Evolutionary conservation across 257 asterid species (phyloP).

Genomic region (Primulina tabacum): DNA sequence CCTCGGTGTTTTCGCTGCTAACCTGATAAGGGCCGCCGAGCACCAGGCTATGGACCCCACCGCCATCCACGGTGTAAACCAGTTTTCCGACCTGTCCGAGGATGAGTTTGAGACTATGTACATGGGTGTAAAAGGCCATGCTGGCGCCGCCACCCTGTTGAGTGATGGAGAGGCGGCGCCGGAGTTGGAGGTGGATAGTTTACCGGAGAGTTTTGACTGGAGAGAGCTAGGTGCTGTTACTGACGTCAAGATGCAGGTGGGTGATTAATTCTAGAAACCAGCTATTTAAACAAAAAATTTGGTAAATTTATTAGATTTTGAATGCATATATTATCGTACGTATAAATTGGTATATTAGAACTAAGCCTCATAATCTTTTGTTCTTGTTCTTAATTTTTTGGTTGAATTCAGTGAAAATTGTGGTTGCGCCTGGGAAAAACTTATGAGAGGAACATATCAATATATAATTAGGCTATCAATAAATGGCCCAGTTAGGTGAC

Average conservation of each 20-base stretch:
- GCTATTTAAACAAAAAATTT: no score
- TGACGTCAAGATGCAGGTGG: conserved; percentile 89
- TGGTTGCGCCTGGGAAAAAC: no score
- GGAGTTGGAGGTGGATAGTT: conserved; percentile 43
- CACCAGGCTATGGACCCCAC: conserved; percentile 90
- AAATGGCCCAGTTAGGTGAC: no score
- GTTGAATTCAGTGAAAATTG: no score
- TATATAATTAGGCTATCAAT: no score
- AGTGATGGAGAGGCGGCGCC: conserved; percentile 36
- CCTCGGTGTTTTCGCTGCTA: conserved; percentile 67
- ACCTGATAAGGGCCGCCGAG: conserved; percentile 70
- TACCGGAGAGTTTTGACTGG: conserved; percentile 93
- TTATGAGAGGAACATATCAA: no score
- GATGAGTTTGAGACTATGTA: conserved; percentile 76
- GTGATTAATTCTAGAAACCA: background rate
- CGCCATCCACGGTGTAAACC: conserved; percentile 80
- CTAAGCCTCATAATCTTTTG: no score
- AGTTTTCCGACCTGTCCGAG: conserved; percentile 64
- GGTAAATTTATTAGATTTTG: no score
- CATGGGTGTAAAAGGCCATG: conserved; percentile 62
- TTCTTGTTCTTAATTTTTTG: no score
- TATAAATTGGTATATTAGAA: no score
- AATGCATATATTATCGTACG: no score
- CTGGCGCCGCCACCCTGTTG: conserved; percentile 12
- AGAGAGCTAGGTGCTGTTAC: conserved; percentile 90